Evolutionary conservation across 192 early-diverging fungal species (phyloP), one percentile per base, ranked within the genome.

Genomic region (Backusella sp.): DNA sequence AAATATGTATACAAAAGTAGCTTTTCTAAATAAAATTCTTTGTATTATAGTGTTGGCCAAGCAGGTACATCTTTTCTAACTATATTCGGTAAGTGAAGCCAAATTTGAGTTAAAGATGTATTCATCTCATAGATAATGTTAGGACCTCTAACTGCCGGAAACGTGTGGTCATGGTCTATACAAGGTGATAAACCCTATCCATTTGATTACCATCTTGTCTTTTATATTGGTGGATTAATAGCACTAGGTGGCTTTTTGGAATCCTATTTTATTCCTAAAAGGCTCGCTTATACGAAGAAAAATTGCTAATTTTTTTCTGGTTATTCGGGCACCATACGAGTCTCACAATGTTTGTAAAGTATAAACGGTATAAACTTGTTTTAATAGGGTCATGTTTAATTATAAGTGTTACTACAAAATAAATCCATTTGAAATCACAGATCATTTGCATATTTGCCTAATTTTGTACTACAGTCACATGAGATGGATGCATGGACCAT

Each of bases 161-260:
- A 80, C 9, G 14, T 88, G 5, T 91, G 87, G 84, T 80, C 86
- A 11, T 89, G 84, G 77, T 89, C 88, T 1, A 72, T 89, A 12
- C 77, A 78, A 21, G 88, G 76, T 66, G 78, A 76, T 15, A 70
- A 80, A 14, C 41, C 15, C 3, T 89, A 84, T 59, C 90, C 90
- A 0, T 86, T 91, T 75, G 84, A 91, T 56, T 80, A 86, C 78
- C 84, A 84, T 49, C 83, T 88, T 42, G 82, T 86, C 9, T 91
- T 83, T 46, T 79, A 86, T 59, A 41, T 89, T 34, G 80, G 86
- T 62, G 76, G 72, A 5, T 65, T 80, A 0, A 77, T 88, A 19
- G 52, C 85, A 30, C 1, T 82, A 0, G n/a, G 83, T 12, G 65
- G 79, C 0, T 80, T 80, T 23, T 14, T 84, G 14, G 80, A 84